Evolutionary conservation across 192 early-diverging fungal genomes (phyloP).

Genomic region (Backusella tuberculispora): DNA sequence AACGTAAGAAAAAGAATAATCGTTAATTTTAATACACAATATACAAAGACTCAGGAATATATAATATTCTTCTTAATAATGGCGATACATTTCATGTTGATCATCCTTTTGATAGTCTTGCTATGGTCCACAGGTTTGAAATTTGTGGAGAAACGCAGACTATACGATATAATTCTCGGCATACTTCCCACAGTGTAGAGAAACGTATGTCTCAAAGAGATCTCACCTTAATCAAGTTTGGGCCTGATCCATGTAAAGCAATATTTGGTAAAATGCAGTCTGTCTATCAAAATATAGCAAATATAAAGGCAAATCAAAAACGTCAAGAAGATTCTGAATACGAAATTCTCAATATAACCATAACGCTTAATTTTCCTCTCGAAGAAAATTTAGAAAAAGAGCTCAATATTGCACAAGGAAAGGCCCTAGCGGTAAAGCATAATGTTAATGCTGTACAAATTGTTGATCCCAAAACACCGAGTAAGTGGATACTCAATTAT

Average conservation of each 20-base stretch:
- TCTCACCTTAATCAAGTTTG: conserved; percentile 42
- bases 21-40: background rate
- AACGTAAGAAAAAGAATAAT: background rate
- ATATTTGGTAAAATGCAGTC: conserved; percentile 39
- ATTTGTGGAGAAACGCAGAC: conserved; percentile 25
- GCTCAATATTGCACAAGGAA: conserved; percentile 24
- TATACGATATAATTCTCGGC: conserved; percentile 35
- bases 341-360: conserved; percentile 42
- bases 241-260: conserved; percentile 40
- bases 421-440: conserved; percentile 39
- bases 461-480: conserved; percentile 30
- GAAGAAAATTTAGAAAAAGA: conserved; percentile 25
- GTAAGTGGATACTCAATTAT: conserved; percentile 20
- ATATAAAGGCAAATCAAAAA: conserved; percentile 16
- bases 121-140: conserved; percentile 39
- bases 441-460: conserved; percentile 44
- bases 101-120: conserved; percentile 45
- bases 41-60: conserved; percentile 34
- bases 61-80: conserved; percentile 36
- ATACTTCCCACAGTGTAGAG: conserved; percentile 38
- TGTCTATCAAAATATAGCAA: conserved; percentile 32
- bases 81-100: conserved; percentile 37
- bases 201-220: conserved; percentile 32
- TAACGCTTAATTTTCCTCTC: conserved; percentile 44
- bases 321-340: conserved; percentile 37